These are phyloP conservation scores for Nosema muscidifuracis DNA, from an alignment of 371 early-diverging fungal species.

Conservation along the genomic window DNA sequence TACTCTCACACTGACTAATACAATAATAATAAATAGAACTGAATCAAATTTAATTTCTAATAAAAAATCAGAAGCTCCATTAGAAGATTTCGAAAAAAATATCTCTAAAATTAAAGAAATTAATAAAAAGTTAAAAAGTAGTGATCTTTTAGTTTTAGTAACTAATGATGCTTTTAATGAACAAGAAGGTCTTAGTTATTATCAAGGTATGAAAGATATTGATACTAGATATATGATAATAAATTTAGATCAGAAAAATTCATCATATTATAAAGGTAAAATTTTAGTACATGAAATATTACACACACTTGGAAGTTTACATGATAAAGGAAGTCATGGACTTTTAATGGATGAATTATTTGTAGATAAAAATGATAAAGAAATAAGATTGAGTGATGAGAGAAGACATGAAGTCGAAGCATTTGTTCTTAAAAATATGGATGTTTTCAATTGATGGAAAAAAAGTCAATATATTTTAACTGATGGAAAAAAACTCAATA, in stretches of 20 bases:
- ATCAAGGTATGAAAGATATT: neutral
- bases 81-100: neutral
- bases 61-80: neutral
- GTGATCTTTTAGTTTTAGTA: slow-evolving; percentile 19
- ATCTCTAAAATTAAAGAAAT: neutral
- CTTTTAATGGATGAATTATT: slow-evolving; percentile 3
- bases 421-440: slow-evolving; percentile 4
- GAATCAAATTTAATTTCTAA: neutral
- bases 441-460: too few relatives aligned
- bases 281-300: slow-evolving; percentile 44
- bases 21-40: neutral
- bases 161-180: slow-evolving; percentile 1
- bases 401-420: neutral
- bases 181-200: slow-evolving; percentile 20
- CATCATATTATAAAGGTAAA: slow-evolving; percentile 31
- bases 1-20: neutral
- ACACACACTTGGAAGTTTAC: slow-evolving; percentile 35
- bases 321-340: neutral
- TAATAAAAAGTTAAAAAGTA: neutral
- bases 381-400: neutral
- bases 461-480: too few relatives aligned
- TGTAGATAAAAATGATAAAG: slow-evolving; percentile 6
- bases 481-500: too few relatives aligned
- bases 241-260: neutral
- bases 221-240: slow-evolving; percentile 11